These are phyloP conservation scores for Ophiorrhiza pumila DNA, from an alignment of 257 asterid species.

Conservation along the genomic window DNA sequence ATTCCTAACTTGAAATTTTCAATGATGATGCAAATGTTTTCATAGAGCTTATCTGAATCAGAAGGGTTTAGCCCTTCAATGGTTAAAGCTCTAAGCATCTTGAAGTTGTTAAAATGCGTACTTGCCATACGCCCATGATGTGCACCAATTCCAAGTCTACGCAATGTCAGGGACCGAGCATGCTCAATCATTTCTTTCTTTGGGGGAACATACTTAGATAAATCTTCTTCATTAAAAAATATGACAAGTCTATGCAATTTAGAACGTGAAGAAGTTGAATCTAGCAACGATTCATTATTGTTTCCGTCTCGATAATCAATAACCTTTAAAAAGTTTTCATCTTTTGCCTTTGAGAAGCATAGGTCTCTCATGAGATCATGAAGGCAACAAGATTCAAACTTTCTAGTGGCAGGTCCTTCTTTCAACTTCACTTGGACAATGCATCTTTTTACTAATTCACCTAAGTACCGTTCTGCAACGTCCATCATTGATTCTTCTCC, in stretches of 20 bases:
- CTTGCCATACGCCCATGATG: too few relatives aligned
- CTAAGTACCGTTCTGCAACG: constrained; percentile 8
- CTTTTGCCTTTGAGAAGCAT: neutral
- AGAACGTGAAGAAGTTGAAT: too few relatives aligned
- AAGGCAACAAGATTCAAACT: constrained; percentile 6
- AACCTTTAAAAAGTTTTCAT: neutral
- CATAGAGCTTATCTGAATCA: too few relatives aligned
- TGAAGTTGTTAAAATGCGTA: neutral
- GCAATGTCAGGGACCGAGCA: neutral
- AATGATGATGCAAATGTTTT: too few relatives aligned
- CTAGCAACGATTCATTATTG: neutral
- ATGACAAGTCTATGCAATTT: neutral
- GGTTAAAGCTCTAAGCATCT: neutral
- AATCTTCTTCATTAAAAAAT: neutral
- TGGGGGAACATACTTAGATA: neutral
- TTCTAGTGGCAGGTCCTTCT: neutral
- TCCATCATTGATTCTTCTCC: constrained; percentile 9
- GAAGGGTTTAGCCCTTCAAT: too few relatives aligned
- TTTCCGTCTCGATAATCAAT: neutral
- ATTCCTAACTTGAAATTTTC: too few relatives aligned
- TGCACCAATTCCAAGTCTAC: neutral
- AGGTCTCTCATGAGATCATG: constrained; percentile 11
- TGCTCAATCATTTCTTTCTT: neutral
- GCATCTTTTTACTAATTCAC: constrained; percentile 5
- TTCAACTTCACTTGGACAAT: neutral